Evolutionary conservation across 2,329 filamentous ascomycete species (phyloP), one percentile per base, ranked within the genome.

Genomic region (Cucurbitaria berberidis): DNA sequence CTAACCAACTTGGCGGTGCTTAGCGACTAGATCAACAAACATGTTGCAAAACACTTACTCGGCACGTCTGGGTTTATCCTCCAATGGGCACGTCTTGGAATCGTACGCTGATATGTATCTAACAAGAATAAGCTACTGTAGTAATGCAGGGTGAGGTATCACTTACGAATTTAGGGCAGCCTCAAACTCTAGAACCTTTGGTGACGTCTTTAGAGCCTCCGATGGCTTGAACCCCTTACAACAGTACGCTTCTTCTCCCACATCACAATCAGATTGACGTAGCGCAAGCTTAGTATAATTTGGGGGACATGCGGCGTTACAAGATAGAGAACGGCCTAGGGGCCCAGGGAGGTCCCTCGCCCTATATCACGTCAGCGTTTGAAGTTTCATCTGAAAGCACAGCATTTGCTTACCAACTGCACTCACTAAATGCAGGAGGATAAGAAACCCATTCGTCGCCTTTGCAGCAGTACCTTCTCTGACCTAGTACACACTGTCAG

Each of bases 211-310:
- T 15, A 22, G 39, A 2, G 27, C 27, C 2, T 41, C 21, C 15
- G 21, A 41, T 8, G 39, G 39, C 22, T 41, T 26, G 22, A n/a
- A 41, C n/a, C 39, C 39, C 13, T 41, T 30, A 18, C 49, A 52
- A 24, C 43, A 52, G 16, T 42, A 51, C 18, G 48, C 48, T 2
- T 27, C 42, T n/a, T 46, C 21, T 3, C 48, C 48, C 5, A 9
- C 11, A 15, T 15, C 26, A 18, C 36, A 43, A 26, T 35, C 32
- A 8, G 18, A 6, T 18, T 15, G 11, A 10, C 41, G 35, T 13
- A 46, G 35, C 5, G 35, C 43, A 19, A 47, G 36, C 26, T 40
- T 52, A 30, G 35, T 47, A 10, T 46, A 34, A 16, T 38, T 22
- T 4, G 18, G n/a, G 10, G 49, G 49, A 29, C 49, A 52, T 13